A percentile compares a stretch with the other conserved stretches of the same genome.
Evolutionary conservation across 2,329 filamentous ascomycete genomes (phyloP).

Genomic region (Amauroascus niger): DNA sequence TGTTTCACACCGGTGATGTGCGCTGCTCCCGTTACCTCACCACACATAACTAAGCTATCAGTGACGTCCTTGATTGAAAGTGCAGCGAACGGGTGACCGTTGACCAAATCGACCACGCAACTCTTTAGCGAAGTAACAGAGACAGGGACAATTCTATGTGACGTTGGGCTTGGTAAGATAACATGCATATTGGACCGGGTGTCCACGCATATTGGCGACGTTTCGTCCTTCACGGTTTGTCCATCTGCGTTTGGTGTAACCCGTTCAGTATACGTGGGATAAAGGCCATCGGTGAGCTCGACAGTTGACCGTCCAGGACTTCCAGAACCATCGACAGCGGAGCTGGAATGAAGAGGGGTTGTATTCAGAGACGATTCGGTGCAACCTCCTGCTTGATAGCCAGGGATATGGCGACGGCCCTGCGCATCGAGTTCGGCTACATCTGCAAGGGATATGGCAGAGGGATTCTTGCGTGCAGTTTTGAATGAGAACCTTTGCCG

Average conservation of each 20-base stretch:
- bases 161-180: slow-evolving; percentile 61
- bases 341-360: slow-evolving; percentile 30
- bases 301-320: slow-evolving; percentile 21
- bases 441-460: slow-evolving; percentile 40
- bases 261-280: neutral
- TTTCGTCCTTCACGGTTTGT: slow-evolving; percentile 22
- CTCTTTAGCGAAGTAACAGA: slow-evolving; percentile 58
- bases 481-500: slow-evolving; percentile 81
- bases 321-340: slow-evolving; percentile 24
- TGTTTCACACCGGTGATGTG: slow-evolving; percentile 69
- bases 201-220: slow-evolving; percentile 53
- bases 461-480: slow-evolving; percentile 43
- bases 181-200: slow-evolving; percentile 63
- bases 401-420: slow-evolving; percentile 37
- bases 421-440: slow-evolving; percentile 47
- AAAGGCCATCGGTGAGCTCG: neutral
- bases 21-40: slow-evolving; percentile 66
- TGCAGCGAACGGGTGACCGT: slow-evolving; percentile 58
- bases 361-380: slow-evolving; percentile 33
- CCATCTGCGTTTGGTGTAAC: neutral
- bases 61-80: slow-evolving; percentile 60
- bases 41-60: slow-evolving; percentile 64
- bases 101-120: slow-evolving; percentile 67
- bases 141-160: slow-evolving; percentile 62
- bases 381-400: slow-evolving; percentile 33